Evolutionary conservation across 176 grass and related monocot genomes (phyloP), one percentile per base, ranked within the genome.

Genomic region (Elymus sibiricus): DNA sequence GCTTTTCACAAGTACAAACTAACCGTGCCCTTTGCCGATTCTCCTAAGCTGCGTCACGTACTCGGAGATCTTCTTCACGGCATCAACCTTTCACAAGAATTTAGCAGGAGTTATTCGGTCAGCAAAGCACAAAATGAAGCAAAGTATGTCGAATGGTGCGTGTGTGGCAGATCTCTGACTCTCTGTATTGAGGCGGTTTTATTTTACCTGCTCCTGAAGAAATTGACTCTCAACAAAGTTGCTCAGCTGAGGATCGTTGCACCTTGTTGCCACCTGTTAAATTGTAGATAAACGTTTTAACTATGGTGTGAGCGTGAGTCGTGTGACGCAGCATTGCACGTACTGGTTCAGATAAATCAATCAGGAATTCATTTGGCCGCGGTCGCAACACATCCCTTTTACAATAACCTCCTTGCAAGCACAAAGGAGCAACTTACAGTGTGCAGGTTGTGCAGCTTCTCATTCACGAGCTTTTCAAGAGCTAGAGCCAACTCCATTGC

Each of bases 381-480:
- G 17, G 11, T 6, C 0, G 42, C 42, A 74, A 46, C 38, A 40
- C 4, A 73, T 26, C 70, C 7, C n/a, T 28, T 46, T 71, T 1
- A 46, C 70, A 74, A 27, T 16, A 44, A 73, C 15, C 43, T 13
- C n/a, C 3, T 7, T 73, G 0, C 26, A 47, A 13, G 24, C 24
- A 74, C 28, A 7, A 74, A 74, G 3, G 42, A 74, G 24, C 13
- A 47, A 74, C 71, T 74, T 47, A 74, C 71, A 3, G 71, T 47
- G 71, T 74, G 71, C 71, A 74, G 71, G 71, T 74, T 74, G 71
- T 74, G 71, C 71, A 74, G 71, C 42, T 74, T 74, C 71, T 74
- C 71, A 17, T 74, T 74, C 42, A 74, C 71, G 39, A 74, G 24
- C 24, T 74, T 74, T 74, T 74, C 71, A 28, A 74, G 70, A 47